These are phyloP conservation scores for Pichia scutulata DNA, from an alignment of 805 yeast species.

Conservation along the genomic window DNA sequence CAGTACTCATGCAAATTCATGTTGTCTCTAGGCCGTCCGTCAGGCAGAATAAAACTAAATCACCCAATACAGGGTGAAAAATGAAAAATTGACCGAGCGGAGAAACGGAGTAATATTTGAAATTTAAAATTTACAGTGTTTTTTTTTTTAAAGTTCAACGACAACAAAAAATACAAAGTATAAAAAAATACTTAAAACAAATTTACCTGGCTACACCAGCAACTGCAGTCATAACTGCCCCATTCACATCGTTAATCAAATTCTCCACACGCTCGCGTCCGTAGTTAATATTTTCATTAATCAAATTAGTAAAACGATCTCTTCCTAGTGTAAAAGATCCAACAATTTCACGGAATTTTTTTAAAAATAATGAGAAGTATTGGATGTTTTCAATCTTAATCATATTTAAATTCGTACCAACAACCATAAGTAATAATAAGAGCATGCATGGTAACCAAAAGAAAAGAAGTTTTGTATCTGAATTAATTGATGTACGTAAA, in stretches of 20 bases:
- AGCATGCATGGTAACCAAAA: conserved; percentile 85
- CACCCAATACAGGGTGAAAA: too few relatives aligned
- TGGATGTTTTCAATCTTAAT: conserved; percentile 17
- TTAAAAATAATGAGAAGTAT: conserved; percentile 26
- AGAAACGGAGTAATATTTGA: neutral
- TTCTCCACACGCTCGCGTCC: conserved; percentile 27
- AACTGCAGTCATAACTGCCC: conserved; percentile 33
- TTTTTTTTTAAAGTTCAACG: too few relatives aligned
- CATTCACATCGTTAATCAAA: conserved; percentile 34
- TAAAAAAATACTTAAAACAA: neutral
- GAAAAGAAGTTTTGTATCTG: conserved; percentile 78
- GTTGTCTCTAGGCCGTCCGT: neutral
- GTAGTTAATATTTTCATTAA: conserved; percentile 28
- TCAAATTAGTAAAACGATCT: conserved; percentile 25
- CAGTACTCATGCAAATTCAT: neutral
- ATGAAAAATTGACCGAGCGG: neutral
- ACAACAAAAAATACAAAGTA: neutral
- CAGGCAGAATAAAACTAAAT: too few relatives aligned
- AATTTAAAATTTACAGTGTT: too few relatives aligned
- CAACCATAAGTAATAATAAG: conserved; percentile 38
- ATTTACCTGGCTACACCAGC: conserved; percentile 16
- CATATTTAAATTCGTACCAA: conserved; percentile 24
- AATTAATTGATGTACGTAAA: conserved; percentile 41
- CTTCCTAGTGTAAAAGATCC: conserved; percentile 48
- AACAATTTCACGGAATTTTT: conserved; percentile 34